A percentile compares a stretch with the other conserved stretches of the same genome.
These are phyloP conservation scores for Prunus padus DNA, from an alignment of 306 rosid genomes.

Conservation along the genomic window DNA sequence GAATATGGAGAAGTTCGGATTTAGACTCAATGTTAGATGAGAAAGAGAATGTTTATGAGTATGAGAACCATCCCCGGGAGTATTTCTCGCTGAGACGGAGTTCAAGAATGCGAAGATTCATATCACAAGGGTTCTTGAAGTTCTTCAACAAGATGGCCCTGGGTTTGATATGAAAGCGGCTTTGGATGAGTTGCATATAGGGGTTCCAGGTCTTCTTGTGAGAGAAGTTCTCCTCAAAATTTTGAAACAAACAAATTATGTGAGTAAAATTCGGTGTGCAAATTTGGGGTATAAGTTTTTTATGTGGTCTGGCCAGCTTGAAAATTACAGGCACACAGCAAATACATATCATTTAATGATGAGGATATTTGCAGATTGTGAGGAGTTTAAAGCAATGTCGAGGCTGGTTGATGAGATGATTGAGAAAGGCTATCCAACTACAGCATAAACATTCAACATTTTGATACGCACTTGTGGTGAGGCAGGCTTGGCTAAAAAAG, in stretches of 20 bases:
- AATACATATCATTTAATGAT: constrained; percentile 69
- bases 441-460: constrained; percentile 66
- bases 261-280: constrained; percentile 62
- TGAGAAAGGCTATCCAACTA: constrained; percentile 59
- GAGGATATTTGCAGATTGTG: constrained; percentile 82
- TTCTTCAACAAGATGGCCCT: constrained; percentile 73
- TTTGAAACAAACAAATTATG: constrained; percentile 45
- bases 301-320: constrained; percentile 68
- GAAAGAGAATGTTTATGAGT: constrained; percentile 18
- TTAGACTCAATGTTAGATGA: constrained; percentile 40
- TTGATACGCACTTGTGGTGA: constrained; percentile 79
- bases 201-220: constrained; percentile 71
- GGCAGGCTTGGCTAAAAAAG: constrained; percentile 68
- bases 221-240: constrained; percentile 74
- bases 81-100: constrained; percentile 40
- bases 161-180: constrained; percentile 65
- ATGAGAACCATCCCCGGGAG: constrained; percentile 25
- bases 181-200: constrained; percentile 57
- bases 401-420: constrained; percentile 84
- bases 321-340: constrained; percentile 50
- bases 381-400: constrained; percentile 86
- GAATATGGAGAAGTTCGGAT: constrained; percentile 32
- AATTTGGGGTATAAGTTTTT: constrained; percentile 80
- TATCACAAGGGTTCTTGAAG: constrained; percentile 53
- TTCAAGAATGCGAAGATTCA: constrained; percentile 42